phyloP scores from a whole-genome alignment of 208 protist species.

The Lotmaria passim region DNA sequence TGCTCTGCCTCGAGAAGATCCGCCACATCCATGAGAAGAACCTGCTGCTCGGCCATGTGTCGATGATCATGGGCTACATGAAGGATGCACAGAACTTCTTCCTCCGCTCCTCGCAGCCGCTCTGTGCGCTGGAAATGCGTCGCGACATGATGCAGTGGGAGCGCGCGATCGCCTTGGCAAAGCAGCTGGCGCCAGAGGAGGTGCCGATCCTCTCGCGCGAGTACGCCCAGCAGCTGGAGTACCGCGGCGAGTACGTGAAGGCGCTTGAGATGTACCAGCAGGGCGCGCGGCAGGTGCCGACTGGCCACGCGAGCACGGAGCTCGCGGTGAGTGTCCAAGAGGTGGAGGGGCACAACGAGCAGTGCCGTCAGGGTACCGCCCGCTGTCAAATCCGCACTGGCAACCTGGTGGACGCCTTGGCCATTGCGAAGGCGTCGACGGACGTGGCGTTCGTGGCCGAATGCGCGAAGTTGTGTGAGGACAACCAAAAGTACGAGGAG shows the following conservation, averaged over 20 bases:
- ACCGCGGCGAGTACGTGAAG: slow-evolving; percentile 93
- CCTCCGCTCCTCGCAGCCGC: slow-evolving; percentile 89
- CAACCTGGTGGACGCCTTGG: slow-evolving; percentile 82
- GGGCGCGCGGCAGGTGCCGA: slow-evolving; percentile 64
- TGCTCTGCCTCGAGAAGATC: slow-evolving; percentile 93
- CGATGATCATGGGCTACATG: slow-evolving; percentile 94
- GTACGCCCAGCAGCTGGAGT: slow-evolving; percentile 96
- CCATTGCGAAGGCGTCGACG: slow-evolving; percentile 79
- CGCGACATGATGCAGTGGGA: slow-evolving; percentile 98
- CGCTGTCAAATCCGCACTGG: slow-evolving; percentile 91
- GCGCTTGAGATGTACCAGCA: slow-evolving; percentile 91
- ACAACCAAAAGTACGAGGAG: slow-evolving; percentile 91
- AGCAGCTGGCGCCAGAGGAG: slow-evolving; percentile 89
- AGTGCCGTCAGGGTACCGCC: slow-evolving; percentile 86
- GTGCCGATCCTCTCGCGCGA: slow-evolving; percentile 93
- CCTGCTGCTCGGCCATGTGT: slow-evolving; percentile 95
- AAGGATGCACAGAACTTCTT: slow-evolving; percentile 94
- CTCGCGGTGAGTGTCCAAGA: slow-evolving; percentile 71
- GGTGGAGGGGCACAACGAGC: slow-evolving; percentile 79
- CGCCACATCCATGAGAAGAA: slow-evolving; percentile 94
- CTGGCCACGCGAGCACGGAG: slow-evolving; percentile 81
- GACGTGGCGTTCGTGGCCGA: slow-evolving; percentile 79
- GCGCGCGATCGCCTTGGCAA: slow-evolving; percentile 91
- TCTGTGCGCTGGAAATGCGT: slow-evolving; percentile 96
- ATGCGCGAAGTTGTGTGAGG: slow-evolving; percentile 95